Conservation (phyloP, 2,329 filamentous ascomycete species). For the Ceratocystis harringtonii region DNA sequence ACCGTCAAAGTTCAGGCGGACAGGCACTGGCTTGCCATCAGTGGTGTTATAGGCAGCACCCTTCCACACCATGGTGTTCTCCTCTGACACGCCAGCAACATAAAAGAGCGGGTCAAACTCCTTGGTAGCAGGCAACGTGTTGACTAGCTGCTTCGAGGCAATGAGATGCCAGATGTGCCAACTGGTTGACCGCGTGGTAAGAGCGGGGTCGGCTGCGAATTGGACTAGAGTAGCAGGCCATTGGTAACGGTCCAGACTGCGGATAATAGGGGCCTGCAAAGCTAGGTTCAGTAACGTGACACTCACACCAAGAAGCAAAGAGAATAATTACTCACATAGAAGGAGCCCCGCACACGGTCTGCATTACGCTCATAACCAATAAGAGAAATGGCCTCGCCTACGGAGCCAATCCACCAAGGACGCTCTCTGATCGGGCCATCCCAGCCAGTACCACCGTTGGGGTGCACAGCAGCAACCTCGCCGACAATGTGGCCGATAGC, state of each 20-base stretch:
- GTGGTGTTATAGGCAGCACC: constrained; percentile 39
- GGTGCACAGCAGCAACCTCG: constrained; percentile 37
- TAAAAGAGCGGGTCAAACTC: constrained; percentile 35
- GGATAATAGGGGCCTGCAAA: constrained; percentile 30
- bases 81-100: constrained; percentile 33
- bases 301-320: background rate
- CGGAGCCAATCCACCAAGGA: constrained; percentile 44
- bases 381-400: constrained; percentile 50
- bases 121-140: constrained; percentile 31
- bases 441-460: constrained; percentile 37
- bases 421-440: constrained; percentile 31
- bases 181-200: constrained; percentile 36
- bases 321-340: constrained; percentile 25
- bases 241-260: constrained; percentile 36
- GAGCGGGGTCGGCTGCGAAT: constrained; percentile 32
- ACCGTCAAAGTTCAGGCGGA: constrained; percentile 33
- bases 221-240: constrained; percentile 38
- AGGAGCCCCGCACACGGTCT: constrained; percentile 39
- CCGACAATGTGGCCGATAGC: constrained; percentile 27
- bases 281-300: background rate
- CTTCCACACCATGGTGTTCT: constrained; percentile 34
- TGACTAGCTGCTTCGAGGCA: constrained; percentile 30
- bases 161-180: constrained; percentile 38
- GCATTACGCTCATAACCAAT: constrained; percentile 51
- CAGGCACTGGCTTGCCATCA: constrained; percentile 29